Conservation (phyloP, 768 basidiomycete genomes). For the Clitopilus passeckerianus region DNA sequence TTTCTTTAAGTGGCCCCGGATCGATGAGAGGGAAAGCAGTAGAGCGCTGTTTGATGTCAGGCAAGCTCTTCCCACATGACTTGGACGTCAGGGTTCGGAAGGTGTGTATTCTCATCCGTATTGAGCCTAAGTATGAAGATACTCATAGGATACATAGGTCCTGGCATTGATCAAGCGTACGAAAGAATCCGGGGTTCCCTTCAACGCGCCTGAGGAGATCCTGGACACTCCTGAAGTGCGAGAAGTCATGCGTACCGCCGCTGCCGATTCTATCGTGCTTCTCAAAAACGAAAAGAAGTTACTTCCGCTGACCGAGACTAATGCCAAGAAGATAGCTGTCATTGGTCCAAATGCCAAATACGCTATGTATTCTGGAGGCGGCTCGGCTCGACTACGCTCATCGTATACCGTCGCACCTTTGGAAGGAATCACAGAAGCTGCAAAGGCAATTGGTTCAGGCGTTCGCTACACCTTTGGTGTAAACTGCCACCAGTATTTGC, state of each 20-base stretch:
- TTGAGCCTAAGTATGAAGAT: not conserved
- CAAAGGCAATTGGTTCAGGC: constrained; percentile 36
- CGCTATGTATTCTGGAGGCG: constrained; percentile 52
- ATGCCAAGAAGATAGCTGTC: constrained; percentile 44
- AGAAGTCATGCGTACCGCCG: constrained; percentile 42
- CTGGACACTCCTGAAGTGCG: constrained; percentile 44
- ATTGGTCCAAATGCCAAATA: constrained; percentile 60
- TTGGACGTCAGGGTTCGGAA: constrained; percentile 35
- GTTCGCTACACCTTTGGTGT: constrained; percentile 42
- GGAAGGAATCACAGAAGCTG: constrained; percentile 43
- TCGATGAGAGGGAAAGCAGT: constrained; percentile 43
- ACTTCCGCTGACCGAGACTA: constrained; percentile 37
- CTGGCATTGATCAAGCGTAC: constrained; percentile 43
- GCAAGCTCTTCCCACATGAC: constrained; percentile 38
- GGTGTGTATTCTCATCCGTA: constrained; percentile 9
- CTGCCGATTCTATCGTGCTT: constrained; percentile 51
- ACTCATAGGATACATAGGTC: constrained; percentile 25
- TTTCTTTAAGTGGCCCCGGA: constrained; percentile 32
- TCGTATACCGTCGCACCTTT: constrained; percentile 54
- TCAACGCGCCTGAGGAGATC: constrained; percentile 41
- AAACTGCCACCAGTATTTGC: constrained; percentile 42
- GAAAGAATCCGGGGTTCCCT: constrained; percentile 48
- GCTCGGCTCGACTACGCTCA: constrained; percentile 48
- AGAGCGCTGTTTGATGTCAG: constrained; percentile 29
- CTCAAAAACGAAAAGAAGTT: constrained; percentile 53